Evolutionary conservation across 2,329 filamentous ascomycete species (phyloP), one percentile per base, ranked within the genome.

Genomic region (Ilyonectria robusta): DNA sequence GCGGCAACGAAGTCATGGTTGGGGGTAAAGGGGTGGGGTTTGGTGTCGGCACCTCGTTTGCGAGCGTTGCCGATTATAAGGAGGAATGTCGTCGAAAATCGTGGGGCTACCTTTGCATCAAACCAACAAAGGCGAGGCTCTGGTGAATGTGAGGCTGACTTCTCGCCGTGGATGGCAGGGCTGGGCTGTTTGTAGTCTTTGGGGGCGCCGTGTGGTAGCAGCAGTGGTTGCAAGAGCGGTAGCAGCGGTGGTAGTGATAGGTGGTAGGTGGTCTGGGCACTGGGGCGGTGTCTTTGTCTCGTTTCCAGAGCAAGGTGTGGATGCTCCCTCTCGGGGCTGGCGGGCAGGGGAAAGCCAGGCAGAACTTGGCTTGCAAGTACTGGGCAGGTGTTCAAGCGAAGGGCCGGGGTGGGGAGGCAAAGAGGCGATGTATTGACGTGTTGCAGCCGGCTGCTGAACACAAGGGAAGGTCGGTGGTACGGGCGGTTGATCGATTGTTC

Each of bases 1-100:
- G 86, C 35, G 88, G 83, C 42, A 85, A 77, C 72, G 87, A 84
- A 78, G 79, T 84, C 84, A 88, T 87, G 70, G 59, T 78, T 74
- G 67, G 53, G 44, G 59, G 60, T 56, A 42, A 65, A 57, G 57
- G 46, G 59, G 35, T 46, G 60, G 29, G 65, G 62, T 56, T 53
- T 67, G 56, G 19, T 51, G 56, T 69, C 42, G 70, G 64, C 67
- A 65, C 50, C 59, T 60, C 54, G 54, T 65, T 15, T 51, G 8
- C 50, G 54, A 47, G 50, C 58, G 65, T 44, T 68, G 68, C 67
- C 66, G 72, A 56, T 60, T 72, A 65, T 68, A 65, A 70, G 15
- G 46, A 62, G 54, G 51, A 54, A 62, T 31, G 59, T 40, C n/a
- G 35, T 67, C n/a, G 37, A 66, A 58, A 50, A 23, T 56, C 35